Evolutionary conservation across 768 basidiomycete species (phyloP).

Genomic region (Galerina sulciceps): DNA sequence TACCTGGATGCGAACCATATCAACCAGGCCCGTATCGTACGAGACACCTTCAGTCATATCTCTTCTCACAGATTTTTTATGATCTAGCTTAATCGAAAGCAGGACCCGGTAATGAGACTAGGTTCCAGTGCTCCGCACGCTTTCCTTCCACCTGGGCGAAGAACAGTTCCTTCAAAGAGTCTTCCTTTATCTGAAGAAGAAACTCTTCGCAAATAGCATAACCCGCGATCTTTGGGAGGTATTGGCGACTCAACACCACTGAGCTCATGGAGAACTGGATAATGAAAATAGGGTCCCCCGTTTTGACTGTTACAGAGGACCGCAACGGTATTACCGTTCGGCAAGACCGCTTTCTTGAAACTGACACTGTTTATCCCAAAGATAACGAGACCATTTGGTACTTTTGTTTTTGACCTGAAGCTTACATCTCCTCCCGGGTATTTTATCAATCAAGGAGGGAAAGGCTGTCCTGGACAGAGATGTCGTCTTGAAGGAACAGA

Average conservation of each 20-base stretch:
- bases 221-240: slow-evolving; percentile 87
- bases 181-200: slow-evolving; percentile 88
- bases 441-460: slow-evolving; percentile 65
- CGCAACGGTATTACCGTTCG: slow-evolving; percentile 72
- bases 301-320: slow-evolving; percentile 84
- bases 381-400: slow-evolving; percentile 92
- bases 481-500: slow-evolving; percentile 68
- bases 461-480: slow-evolving; percentile 61
- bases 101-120: slow-evolving; percentile 61
- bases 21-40: slow-evolving; percentile 54
- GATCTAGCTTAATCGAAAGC: slow-evolving; percentile 86
- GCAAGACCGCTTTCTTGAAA: slow-evolving; percentile 95
- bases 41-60: background rate
- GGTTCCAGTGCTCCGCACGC: slow-evolving; percentile 82
- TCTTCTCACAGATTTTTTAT: slow-evolving; percentile 79
- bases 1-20: slow-evolving; percentile 87
- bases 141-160: slow-evolving; percentile 86
- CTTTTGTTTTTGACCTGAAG: slow-evolving; percentile 5
- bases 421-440: slow-evolving; percentile 55
- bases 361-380: slow-evolving; percentile 74
- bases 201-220: slow-evolving; percentile 82
- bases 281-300: slow-evolving; percentile 86
- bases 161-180: slow-evolving; percentile 88
- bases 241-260: slow-evolving; percentile 74
- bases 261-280: slow-evolving; percentile 93